Evolutionary conservation across 768 basidiomycete species (phyloP).

Genomic region (Rhodotorula sphaerocarpa): DNA sequence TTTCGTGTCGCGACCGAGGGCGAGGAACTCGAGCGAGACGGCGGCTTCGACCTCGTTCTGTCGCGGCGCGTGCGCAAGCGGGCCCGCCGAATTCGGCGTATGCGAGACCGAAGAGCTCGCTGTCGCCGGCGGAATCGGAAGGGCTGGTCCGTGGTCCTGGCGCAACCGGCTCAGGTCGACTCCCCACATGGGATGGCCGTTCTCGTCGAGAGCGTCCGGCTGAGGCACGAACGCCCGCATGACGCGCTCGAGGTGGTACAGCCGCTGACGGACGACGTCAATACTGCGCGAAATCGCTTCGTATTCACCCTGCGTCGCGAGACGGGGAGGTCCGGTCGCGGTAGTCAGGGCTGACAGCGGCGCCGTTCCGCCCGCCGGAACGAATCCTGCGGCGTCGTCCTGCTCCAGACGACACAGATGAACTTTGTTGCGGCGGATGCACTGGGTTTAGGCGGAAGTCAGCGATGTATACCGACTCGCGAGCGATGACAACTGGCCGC

Average conservation of each 20-base stretch:
- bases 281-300: slow-evolving; percentile 20
- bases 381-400: slow-evolving; percentile 13
- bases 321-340: neutral
- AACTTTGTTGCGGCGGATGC: slow-evolving; percentile 25
- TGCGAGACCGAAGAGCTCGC: neutral
- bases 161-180: slow-evolving; percentile 12
- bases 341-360: neutral
- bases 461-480: neutral
- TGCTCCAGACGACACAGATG: slow-evolving; percentile 22
- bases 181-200: slow-evolving; percentile 5
- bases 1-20: slow-evolving; percentile 34
- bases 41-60: slow-evolving; percentile 33
- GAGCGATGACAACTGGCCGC: neutral
- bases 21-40: slow-evolving; percentile 30
- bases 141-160: neutral
- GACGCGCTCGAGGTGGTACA: slow-evolving; percentile 26
- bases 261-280: slow-evolving; percentile 19
- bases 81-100: neutral
- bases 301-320: slow-evolving; percentile 16
- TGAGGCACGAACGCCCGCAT: slow-evolving; percentile 16
- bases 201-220: slow-evolving; percentile 6
- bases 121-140: neutral
- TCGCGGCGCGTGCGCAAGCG: neutral
- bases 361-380: neutral
- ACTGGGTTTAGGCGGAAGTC: slow-evolving; percentile 1